Evolutionary conservation across 768 basidiomycete genomes (phyloP).

Genomic region (Boletus reticulatus): DNA sequence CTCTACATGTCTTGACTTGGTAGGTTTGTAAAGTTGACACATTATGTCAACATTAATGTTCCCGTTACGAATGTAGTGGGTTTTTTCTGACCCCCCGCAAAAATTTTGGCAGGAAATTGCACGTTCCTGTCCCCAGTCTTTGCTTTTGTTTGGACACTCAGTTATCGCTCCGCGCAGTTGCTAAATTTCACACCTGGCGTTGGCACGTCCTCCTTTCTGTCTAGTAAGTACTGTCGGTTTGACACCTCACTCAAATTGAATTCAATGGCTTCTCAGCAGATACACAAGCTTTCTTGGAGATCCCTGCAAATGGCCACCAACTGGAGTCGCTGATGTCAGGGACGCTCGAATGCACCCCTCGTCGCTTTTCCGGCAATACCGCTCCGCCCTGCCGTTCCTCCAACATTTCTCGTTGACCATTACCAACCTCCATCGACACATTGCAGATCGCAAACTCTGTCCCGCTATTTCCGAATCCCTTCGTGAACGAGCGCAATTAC

Average conservation of each 20-base stretch:
- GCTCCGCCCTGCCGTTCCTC: constrained; percentile 55
- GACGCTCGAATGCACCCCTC: constrained; percentile 51
- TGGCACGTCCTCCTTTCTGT: too few relatives aligned
- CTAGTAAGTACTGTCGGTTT: too few relatives aligned
- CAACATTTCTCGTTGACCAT: constrained; percentile 61
- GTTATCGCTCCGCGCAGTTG: too few relatives aligned
- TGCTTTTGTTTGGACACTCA: too few relatives aligned
- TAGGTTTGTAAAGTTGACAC: too few relatives aligned
- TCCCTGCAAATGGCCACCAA: constrained; percentile 60
- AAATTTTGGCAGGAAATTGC: too few relatives aligned
- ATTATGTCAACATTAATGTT: too few relatives aligned
- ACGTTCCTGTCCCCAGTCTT: too few relatives aligned
- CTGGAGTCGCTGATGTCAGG: constrained; percentile 58
- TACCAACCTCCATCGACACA: constrained; percentile 40
- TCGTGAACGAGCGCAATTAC: constrained; percentile 49
- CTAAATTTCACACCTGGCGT: too few relatives aligned
- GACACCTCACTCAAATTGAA: constrained; percentile 62
- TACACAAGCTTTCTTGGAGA: constrained; percentile 52
- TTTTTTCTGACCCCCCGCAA: too few relatives aligned
- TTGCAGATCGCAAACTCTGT: constrained; percentile 60
- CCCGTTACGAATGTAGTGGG: too few relatives aligned
- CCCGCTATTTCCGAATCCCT: constrained; percentile 68
- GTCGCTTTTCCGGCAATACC: constrained; percentile 45
- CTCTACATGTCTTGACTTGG: too few relatives aligned
- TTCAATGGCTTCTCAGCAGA: constrained; percentile 57